Base-by-base conservation (phyloP, 179 eudicot species). In the Silene coronaria region DNA sequence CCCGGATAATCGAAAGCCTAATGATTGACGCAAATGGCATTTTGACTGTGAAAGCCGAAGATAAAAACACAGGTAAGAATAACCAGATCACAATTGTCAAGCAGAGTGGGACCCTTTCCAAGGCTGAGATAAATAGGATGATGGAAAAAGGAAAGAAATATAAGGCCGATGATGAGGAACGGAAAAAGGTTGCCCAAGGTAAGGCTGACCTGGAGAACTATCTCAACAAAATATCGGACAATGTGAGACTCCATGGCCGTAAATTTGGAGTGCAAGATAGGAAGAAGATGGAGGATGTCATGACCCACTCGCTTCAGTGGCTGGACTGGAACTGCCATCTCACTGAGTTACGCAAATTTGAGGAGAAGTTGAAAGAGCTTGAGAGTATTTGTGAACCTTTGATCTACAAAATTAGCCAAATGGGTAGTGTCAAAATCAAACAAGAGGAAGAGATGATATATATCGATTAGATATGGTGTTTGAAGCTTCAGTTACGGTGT, bases 21-120 rank as follows among this genome's bases (percentile, higher is more conserved):
- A 67, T 59, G 27, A 82, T 82, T 67, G 84, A 82, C 48, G 79
- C 67, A 12, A 71, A 82, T 28, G 84, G 84, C 10, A 83, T 83
- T 16, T 26, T 83, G 81, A 83, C 74, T 10, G 83, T 80, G 45
- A 73, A 78, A 45, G 80, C 83, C 0, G 75, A 77, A 76, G 81
- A 73, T 27, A n/a, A 57, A 67, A 70, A 76, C 14, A 73, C 83
- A 0, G 81, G 76, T 4, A 70, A 74, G 36, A 74, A 70, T 3
- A 74, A 70, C 4, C 61, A 77, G 19, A 74, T 83, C 24, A 77
- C 82, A 4, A 83, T 83, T 21, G 70, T 74, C 19, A 78, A 78
- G 10, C 69, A 67, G 1, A 75, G 75, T 30, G 86, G 78, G 12
- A 63, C 45, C 1, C 53, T 79, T 17, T 62, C 60, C 8, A 36